Conservation (phyloP, 441 rosid species). For the Populus tomentosa region DNA sequence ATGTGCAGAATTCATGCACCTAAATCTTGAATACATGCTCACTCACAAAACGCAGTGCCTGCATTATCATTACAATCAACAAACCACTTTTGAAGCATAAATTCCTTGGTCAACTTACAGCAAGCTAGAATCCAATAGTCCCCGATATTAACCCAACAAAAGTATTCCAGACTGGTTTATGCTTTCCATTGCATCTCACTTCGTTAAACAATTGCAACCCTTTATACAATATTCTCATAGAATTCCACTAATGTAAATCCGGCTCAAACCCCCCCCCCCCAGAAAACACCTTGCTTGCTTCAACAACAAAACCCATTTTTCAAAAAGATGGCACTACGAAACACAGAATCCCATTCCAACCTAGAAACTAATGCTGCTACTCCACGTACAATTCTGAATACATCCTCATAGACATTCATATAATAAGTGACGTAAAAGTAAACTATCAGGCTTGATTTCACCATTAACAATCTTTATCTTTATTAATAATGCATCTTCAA, state of each 20-base stretch:
- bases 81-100: conserved; percentile 58
- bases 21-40: conserved; percentile 67
- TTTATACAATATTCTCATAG: conserved; percentile 51
- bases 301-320: conserved; percentile 37
- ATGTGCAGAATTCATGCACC: conserved; percentile 49
- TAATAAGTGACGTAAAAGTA: conserved; percentile 62
- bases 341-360: conserved; percentile 44
- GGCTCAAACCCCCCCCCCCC: conserved; percentile 27
- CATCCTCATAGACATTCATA: conserved; percentile 39
- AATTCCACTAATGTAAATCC: conserved; percentile 72
- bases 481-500: conserved; percentile 28
- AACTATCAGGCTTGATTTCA: conserved; percentile 54
- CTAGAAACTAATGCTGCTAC: conserved; percentile 44
- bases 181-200: conserved; percentile 42
- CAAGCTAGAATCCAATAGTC: conserved; percentile 35
- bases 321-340: conserved; percentile 69
- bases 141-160: conserved; percentile 60
- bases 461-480: conserved; percentile 45
- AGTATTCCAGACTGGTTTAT: conserved; percentile 61
- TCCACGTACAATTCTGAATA: conserved; percentile 53
- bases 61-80: conserved; percentile 46
- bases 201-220: conserved; percentile 46
- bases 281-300: conserved; percentile 52
- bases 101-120: conserved; percentile 44
- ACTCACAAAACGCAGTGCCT: conserved; percentile 57